A percentile compares a stretch with the other conserved stretches of the same genome.
Evolutionary conservation across 768 basidiomycete genomes (phyloP).

Genomic region (Gymnopilus junonius): DNA sequence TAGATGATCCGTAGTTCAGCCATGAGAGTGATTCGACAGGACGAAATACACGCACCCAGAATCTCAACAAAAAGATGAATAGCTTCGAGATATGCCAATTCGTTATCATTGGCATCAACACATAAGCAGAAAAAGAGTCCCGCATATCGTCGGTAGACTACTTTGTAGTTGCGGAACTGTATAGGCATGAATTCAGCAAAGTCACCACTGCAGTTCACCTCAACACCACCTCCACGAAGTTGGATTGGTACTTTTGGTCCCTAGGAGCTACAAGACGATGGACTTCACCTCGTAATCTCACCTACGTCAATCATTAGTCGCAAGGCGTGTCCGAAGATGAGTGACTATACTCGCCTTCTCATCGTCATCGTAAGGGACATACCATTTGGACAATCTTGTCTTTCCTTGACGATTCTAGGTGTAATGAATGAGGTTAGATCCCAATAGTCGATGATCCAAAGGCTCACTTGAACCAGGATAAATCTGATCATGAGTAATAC

Average conservation of each 20-base stretch:
- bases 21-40: background rate
- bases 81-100: constrained; percentile 95
- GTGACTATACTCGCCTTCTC: constrained; percentile 75
- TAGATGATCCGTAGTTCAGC: constrained; percentile 30
- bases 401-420: constrained; percentile 96
- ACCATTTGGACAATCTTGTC: constrained; percentile 96
- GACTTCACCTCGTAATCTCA: constrained; percentile 93
- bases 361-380: constrained; percentile 98
- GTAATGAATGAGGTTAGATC: background rate
- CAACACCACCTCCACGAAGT: constrained; percentile 94
- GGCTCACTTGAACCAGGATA: constrained; percentile 89
- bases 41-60: constrained; percentile 64
- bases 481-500: constrained; percentile 84
- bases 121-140: constrained; percentile 98
- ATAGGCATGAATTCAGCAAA: background rate
- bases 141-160: constrained; percentile 96
- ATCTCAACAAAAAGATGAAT: constrained; percentile 99
- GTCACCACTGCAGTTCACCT: constrained; percentile 1
- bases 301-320: constrained; percentile 46
- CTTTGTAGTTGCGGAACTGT: constrained; percentile 97
- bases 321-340: background rate
- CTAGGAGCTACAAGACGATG: constrained; percentile 94
- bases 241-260: constrained; percentile 99
- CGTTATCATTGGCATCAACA: constrained; percentile 98
- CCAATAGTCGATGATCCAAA: background rate